Conservation (phyloP, 164 flowering plant genomes). For the Akebia trifoliata region DNA sequence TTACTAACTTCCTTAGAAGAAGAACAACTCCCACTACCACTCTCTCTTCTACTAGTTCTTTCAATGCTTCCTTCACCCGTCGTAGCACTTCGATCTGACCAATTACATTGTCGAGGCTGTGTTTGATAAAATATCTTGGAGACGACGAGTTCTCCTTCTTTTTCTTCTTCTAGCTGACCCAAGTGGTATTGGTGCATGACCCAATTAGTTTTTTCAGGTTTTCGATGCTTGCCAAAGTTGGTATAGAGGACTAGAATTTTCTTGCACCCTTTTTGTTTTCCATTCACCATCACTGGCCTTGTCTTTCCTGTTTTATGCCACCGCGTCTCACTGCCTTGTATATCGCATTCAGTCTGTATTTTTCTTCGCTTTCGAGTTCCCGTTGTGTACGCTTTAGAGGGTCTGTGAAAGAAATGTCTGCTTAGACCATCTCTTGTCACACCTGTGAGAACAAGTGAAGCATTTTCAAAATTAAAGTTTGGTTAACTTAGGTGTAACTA, state of each 20-base stretch:
- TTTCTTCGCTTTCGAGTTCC: slow-evolving; percentile 95
- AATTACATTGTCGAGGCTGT: slow-evolving; percentile 91
- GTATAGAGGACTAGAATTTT: slow-evolving; percentile 93
- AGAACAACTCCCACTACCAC: slow-evolving; percentile 64
- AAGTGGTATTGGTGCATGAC: slow-evolving; percentile 99
- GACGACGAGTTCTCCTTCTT: slow-evolving; percentile 97
- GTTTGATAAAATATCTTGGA: slow-evolving; percentile 97
- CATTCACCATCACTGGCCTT: slow-evolving; percentile 88
- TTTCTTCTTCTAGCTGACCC: slow-evolving; percentile 93
- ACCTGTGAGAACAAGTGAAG: slow-evolving; percentile 37
- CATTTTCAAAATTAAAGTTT: slow-evolving; percentile 36
- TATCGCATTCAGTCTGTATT: slow-evolving; percentile 91
- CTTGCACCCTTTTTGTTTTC: slow-evolving; percentile 97
- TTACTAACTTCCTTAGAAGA: slow-evolving; percentile 40
- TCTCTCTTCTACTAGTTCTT: slow-evolving; percentile 36
- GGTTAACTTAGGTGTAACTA: slow-evolving; percentile 54
- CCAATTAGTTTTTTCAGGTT: slow-evolving; percentile 99
- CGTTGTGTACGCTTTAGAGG: slow-evolving; percentile 99
- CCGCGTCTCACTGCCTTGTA: slow-evolving; percentile 91
- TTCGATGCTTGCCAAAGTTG: slow-evolving; percentile 87
- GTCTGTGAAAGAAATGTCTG: slow-evolving; percentile 97
- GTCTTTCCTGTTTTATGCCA: slow-evolving; percentile 99
- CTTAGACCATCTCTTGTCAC: slow-evolving; percentile 95
- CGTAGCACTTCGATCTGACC: slow-evolving; percentile 52
- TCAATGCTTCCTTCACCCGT: slow-evolving; percentile 43